Evolutionary conservation across 1,284 basidiomycete genomes (phyloP).

Genomic region (Ustilago shanxiensis): DNA sequence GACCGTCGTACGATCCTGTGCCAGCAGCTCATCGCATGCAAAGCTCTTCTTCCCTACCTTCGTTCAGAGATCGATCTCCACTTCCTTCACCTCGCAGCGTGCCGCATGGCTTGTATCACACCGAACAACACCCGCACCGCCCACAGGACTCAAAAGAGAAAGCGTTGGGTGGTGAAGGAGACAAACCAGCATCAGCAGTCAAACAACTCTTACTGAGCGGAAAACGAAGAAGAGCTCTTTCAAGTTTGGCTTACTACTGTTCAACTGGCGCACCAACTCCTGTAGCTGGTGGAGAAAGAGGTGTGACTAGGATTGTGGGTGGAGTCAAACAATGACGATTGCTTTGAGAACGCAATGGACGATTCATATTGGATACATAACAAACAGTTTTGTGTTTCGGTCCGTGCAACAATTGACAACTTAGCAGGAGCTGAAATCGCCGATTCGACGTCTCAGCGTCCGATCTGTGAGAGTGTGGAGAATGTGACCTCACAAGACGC

Average conservation of each 20-base stretch:
- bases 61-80: not conserved
- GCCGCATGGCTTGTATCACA: not conserved
- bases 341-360: not conserved
- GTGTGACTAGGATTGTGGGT: not conserved
- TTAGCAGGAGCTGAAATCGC: no score
- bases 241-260: conserved; percentile 12
- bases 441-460: no score
- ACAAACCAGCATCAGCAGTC: not conserved
- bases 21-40: not conserved
- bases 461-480: no score
- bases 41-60: no score
- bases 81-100: not conserved
- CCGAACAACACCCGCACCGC: not conserved
- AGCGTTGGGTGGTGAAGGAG: not conserved
- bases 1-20: not conserved
- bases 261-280: conserved; percentile 1
- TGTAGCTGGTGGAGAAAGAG: not conserved
- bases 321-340: not conserved
- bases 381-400: no score
- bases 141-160: not conserved
- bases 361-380: no score
- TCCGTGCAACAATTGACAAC: no score
- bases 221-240: conserved; percentile 9
- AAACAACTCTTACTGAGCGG: not conserved
- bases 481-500: no score